Evolutionary conservation across 495 filamentous ascomycete genomes (phyloP), one percentile per base, ranked within the genome.

Genomic region (Aspergillus avenaceus): DNA sequence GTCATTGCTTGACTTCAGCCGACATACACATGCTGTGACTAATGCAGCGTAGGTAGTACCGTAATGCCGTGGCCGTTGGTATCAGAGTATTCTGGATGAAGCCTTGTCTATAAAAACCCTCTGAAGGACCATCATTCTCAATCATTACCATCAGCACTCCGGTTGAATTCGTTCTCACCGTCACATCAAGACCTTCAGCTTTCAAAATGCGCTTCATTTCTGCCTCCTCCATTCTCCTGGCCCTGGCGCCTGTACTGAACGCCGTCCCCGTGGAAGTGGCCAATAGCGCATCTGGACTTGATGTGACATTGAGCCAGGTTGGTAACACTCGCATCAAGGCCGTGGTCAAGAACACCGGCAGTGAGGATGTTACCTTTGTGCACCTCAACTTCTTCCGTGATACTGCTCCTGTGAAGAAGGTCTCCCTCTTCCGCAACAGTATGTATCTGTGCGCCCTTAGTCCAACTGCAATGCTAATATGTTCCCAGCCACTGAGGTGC

Each of bases 381-480:
- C 82, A 80, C 59, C 72, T 78, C 24, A 84, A 84, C 43, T 82
- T 81, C 48, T 78, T 87, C 66, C 64, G 81, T 16, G 82, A 85
- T 47, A 60, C 60, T 23, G 67, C 69, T 7, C 73, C 82, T 0
- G 78, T 85, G 5, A 73, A 86, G 69, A 86, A 86, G 72, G 74
- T 84, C 27, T 58, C 60, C 13, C 67, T 86, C 34, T 83, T 67
- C 62, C 69, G 74, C 45, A 66, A 75, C 44, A 63, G 79, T 78
- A 71, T 56, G 66, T n/a, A n/a, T 71, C 26, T 23, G 13, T 5
- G 23, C 11, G 6, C 18, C 12, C 19, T 9, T 12, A 18, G 13
- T 3, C 13, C 7, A 0, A 7, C 27, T 27, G 8, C 11, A 14
- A 53, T 24, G 8, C 41, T 32, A 23, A 57, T 16, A 1, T 34